Evolutionary conservation across 176 grass and related monocot species (phyloP).

Genomic region (Eleusine indica): DNA sequence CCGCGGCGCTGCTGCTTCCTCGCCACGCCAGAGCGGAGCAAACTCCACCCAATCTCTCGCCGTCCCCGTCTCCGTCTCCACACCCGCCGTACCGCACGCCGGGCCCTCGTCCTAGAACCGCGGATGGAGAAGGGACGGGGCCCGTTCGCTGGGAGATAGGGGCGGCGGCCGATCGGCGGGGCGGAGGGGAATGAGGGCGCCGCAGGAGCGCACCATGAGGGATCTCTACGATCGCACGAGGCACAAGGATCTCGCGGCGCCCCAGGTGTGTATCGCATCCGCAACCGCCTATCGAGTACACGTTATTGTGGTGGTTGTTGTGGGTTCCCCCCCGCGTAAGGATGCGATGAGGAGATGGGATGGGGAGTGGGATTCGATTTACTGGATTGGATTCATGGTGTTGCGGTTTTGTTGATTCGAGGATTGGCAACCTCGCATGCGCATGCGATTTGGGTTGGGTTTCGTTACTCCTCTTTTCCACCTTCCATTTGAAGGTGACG

Average conservation of each 20-base stretch:
- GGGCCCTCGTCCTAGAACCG: not conserved
- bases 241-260: conserved; percentile 23
- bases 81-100: not conserved
- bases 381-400: not conserved
- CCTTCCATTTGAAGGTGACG: not conserved
- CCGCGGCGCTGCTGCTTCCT: conserved; percentile 31
- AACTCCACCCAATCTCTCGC: not conserved
- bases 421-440: not conserved
- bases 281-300: not conserved
- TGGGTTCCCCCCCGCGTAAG: not conserved
- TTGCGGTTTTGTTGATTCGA: conserved; percentile 3
- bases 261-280: conserved; percentile 41
- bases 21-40: conserved; percentile 39
- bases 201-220: conserved; percentile 47
- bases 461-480: not conserved
- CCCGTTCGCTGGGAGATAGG: conserved; percentile 38
- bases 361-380: not conserved
- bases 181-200: conserved; percentile 46
- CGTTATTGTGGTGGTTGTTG: conserved; percentile 14
- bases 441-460: conserved; percentile 15
- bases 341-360: conserved; percentile 3
- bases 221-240: conserved; percentile 64
- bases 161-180: conserved; percentile 44
- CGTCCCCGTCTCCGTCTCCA: not conserved
- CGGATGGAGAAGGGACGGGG: conserved; percentile 33